Percentiles rank a stretch among this genome's conserved stretches.
These are phyloP conservation scores for Salvia miltiorrhiza DNA, from an alignment of 257 asterid species.

Conservation along the genomic window DNA sequence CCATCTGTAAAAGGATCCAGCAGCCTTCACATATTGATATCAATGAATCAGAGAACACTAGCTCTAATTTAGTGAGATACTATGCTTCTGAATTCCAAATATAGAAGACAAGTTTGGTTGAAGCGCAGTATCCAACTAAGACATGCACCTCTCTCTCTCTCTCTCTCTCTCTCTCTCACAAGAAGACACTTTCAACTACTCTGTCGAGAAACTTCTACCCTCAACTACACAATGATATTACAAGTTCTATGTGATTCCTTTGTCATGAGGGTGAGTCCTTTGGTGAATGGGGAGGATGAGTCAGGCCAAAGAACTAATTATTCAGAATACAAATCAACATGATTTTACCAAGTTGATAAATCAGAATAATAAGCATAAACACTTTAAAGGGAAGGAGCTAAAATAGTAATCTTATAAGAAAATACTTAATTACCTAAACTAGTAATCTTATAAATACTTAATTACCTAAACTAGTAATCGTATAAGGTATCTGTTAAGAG, in stretches of 20 bases:
- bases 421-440: neutral
- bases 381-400: neutral
- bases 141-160: too few relatives aligned
- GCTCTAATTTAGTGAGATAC: too few relatives aligned
- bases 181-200: too few relatives aligned
- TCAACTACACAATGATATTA: neutral
- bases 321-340: neutral
- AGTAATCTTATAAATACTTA: neutral
- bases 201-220: neutral
- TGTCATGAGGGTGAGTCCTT: neutral
- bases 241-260: neutral
- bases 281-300: neutral
- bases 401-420: slow-evolving; percentile 11
- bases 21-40: too few relatives aligned
- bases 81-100: too few relatives aligned
- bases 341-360: neutral
- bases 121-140: too few relatives aligned
- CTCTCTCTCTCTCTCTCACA: too few relatives aligned
- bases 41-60: too few relatives aligned
- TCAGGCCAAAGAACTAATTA: neutral
- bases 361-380: neutral
- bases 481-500: slow-evolving; percentile 2
- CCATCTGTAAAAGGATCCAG: too few relatives aligned
- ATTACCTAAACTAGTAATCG: neutral
- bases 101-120: too few relatives aligned